Evolutionary conservation across 148 eudicot genomes (phyloP), one percentile per base, ranked within the genome.

Genomic region (Chenopodium formosanum): DNA sequence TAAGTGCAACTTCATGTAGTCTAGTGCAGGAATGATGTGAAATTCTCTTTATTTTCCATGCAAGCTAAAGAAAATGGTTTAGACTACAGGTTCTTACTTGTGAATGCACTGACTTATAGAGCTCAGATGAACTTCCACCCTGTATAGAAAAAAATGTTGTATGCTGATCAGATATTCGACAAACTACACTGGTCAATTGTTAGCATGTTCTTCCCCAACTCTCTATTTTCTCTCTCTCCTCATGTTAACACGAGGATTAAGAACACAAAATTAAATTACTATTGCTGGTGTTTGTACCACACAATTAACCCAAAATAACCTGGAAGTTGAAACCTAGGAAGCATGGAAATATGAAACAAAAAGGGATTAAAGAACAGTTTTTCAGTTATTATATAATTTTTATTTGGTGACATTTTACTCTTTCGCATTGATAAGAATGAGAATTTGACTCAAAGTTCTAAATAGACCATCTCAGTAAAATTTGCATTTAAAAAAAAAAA

Each of bases 61-160:
- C 62, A 32, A 74, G 70, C 3, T 68, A 78, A 44, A 70, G 71
- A 8, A 14, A 53, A 71, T 62, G 53, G 23, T 16, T 52, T 70
- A 40, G 64, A 25, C 7, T 58, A 47, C 53, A 81, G 53, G 56
- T 65, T 27, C 91, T 83, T 92, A 89, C 99, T 95, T 94, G 94
- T 46, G 99, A 89, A 89, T 94, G 98, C 66, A 96, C 99, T 20
- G 99, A 94, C 71, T 91, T 81, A 74, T 92, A 96, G 44, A 96
- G 92, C 87, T 85, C 91, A 68, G 89, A 86, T 12, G 99, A 94
- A 81, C 90, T 92, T 82, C 99, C 99, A 77, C 98, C 99, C 99
- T 95, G 90, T 53, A 82, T 83, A 70, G 11, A 31, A 69, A 46
- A 46, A 75, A 29, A 16, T 37, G 82, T 32, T 19, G 31, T 8